Base-by-base conservation (phyloP, 129 eudicot genomes). In the Chrysanthemum lavandulifolium region DNA sequence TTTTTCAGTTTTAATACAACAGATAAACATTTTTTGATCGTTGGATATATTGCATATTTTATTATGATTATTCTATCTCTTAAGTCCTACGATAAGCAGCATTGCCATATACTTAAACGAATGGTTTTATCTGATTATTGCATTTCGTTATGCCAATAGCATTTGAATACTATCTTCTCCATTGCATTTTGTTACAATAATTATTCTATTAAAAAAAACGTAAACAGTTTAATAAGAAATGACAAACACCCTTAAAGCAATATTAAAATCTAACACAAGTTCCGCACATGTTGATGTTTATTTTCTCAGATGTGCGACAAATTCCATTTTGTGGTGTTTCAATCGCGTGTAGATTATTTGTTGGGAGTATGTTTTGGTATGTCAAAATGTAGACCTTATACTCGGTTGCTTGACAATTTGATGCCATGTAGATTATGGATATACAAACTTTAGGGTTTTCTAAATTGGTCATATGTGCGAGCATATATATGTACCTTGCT, bases 401-500 rank as follows among this genome's bases (percentile, higher is more conserved):
- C 27, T 15, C 40, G 15, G 69, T 65, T 66, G 55, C 71, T 66
- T 16, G 71, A 66, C 18, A 47, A 9, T 66, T 16, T 45, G 14
- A 47, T 15, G 71, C 14, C 69, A 65, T 16, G 27, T 65, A 4
- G 47, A 6, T 40, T 40, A 40, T 6, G 47, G 15, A 66, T 53
- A 66, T 43, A 66, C n/a, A 66, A 43, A 65, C 55, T 65, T 65
- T 31, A 67, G 33, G 59, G 11, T 21, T 67, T 48, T 45, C 33
- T 67, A 13, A 69, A 13, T 1, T 29, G 47, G 63, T n/a, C 53
- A 31, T 69, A 5, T 29, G 45, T 55, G 36, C 10, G 13, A 68
- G 47, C 74, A 54, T 43, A 2, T 65, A 15, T n/a, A 53, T 40
- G 10, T 40, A 40, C 13, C 4, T 74, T 55, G 13, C 68, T 68